These are phyloP conservation scores for Phylloboletellus chloephorus DNA, from an alignment of 1,284 basidiomycete species.

Conservation along the genomic window DNA sequence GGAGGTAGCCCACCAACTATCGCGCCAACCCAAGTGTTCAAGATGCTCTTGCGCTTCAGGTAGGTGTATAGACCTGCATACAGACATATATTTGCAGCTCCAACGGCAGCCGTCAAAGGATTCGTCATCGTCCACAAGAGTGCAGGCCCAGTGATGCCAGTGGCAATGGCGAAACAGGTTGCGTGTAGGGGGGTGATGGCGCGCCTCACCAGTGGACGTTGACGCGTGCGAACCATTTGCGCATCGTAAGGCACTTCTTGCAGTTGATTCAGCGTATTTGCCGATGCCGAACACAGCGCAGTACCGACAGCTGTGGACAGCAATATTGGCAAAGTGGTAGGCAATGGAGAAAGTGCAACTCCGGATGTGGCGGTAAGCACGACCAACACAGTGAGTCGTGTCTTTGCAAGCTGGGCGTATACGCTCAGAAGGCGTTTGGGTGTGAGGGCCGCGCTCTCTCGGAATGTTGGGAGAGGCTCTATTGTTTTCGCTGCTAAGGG, in stretches of 20 bases:
- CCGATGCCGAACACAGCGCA: conserved; percentile 86
- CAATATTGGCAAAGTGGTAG: conserved; percentile 76
- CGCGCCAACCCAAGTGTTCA: conserved; percentile 94
- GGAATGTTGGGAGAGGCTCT: conserved; percentile 16
- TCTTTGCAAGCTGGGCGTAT: conserved; percentile 86
- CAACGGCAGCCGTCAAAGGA: conserved; percentile 81
- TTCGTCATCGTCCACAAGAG: conserved; percentile 86
- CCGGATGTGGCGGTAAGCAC: conserved; percentile 90
- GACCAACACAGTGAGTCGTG: conserved; percentile 82
- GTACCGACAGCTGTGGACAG: conserved; percentile 88
- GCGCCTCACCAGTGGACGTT: conserved; percentile 82
- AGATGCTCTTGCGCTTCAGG: conserved; percentile 84
- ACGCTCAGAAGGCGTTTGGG: conserved; percentile 54
- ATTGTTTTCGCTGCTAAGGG: conserved; percentile 8
- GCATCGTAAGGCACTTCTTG: conserved; percentile 96
- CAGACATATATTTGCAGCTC: conserved; percentile 79
- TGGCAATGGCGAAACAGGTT: conserved; percentile 67
- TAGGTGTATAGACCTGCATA: conserved; percentile 94
- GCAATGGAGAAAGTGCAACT: conserved; percentile 87
- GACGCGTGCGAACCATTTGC: conserved; percentile 91
- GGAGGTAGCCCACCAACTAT: conserved; percentile 93
- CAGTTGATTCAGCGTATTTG: conserved; percentile 93
- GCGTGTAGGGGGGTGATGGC: conserved; percentile 85
- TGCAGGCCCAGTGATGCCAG: conserved; percentile 73
- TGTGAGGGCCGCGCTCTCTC: conserved; percentile 39